Evolutionary conservation across 371 early-diverging fungal species (phyloP), one percentile per base, ranked within the genome.

Genomic region (Chytridium lagenaria): DNA sequence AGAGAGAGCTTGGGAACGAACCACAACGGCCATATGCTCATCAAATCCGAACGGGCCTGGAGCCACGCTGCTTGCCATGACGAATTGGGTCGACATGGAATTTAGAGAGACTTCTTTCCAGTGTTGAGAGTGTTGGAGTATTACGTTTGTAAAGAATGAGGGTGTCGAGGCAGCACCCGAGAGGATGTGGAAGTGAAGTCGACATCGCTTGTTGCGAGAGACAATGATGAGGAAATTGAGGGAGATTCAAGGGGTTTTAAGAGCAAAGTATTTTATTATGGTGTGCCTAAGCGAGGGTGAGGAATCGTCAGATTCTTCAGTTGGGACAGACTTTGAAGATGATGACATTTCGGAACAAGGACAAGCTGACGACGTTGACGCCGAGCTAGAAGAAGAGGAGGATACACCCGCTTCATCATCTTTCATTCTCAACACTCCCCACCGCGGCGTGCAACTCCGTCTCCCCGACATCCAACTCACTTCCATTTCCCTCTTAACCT

Each of bases 11-110:
- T 90, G 88, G 80, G 75, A 76, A 16, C 78, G 83, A 85, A 87
- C 50, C 81, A 86, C 1, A 7, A 22, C 19, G 15, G 40, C 40
- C 40, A 37, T 31, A 16, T n/a, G 52, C 61, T 23, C 40, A 37
- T 16, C 55, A 10, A 22, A 16, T 16, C 39, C 71, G 34, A 64
- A 50, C 7, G 44, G 68, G 12, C 55, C 64, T n/a, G 66, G 70
- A 44, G 38, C 50, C n/a, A 22, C 67, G 15, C 68, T 82, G 31
- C 59, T 84, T 57, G 61, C 52, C 2, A 26, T 80, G 68, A 59
- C 90, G 33, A 91, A 91, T 70, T 91, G 90, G 87, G 78, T 93
- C 19, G 90, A 91, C 61, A 79, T n/a, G 86, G 7, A 73, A 90
- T 44, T 74, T 91, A 59, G 87, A 87, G 67, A 74, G 71, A 37